Base-by-base conservation (phyloP, 2,329 filamentous ascomycete species). In the Aspergillus amoenus region DNA sequence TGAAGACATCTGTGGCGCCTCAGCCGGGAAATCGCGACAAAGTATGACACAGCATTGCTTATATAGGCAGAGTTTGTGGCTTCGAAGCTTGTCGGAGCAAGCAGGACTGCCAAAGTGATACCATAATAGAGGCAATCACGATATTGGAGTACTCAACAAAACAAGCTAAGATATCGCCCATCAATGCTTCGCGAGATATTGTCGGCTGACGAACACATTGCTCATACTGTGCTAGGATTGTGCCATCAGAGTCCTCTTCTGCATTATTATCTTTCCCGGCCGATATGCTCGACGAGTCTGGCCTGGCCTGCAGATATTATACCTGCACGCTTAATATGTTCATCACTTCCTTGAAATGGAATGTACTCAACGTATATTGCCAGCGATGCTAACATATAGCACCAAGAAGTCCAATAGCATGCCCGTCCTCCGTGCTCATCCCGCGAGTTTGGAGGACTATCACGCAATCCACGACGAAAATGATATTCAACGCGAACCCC, bases 51-150 rank as follows among this genome's bases (percentile, higher is more conserved):
- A 2, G 13, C 34, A 37, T 22, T 5, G 47, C 22, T 42, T 52
- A 42, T 43, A 42, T 43, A 42, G 49, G 6, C 2, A 37, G 2
- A 37, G 27, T 9, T 3, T 1, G 27, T 30, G 8, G 27, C 3
- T 11, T 30, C 27, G n/a, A 37, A 13, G 34, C 1, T 5, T 7
- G 4, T 5, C 34, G 15, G 34, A 37, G 15, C 34, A 37, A 37
- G 34, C 34, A n/a, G 34, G 12, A n/a, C 15, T 37, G 12, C 34
- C 13, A 37, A 37, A 39, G 32, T 60, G 64, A 62, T 66, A 62
- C 57, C 57, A 68, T 67, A 61, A 67, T 67, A 62, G 60, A 42
- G 56, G 24, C 18, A 50, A 67, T 64, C 61, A 65, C 65, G 63
- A 64, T 65, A 67, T 66, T 30, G 4, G 11, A 12, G 13, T 30